A percentile compares a stretch with the other conserved stretches of the same genome.
Evolutionary conservation across 1,139 yeast genomes (phyloP).

Genomic region (Blastobotrys raffinosifermentans): DNA sequence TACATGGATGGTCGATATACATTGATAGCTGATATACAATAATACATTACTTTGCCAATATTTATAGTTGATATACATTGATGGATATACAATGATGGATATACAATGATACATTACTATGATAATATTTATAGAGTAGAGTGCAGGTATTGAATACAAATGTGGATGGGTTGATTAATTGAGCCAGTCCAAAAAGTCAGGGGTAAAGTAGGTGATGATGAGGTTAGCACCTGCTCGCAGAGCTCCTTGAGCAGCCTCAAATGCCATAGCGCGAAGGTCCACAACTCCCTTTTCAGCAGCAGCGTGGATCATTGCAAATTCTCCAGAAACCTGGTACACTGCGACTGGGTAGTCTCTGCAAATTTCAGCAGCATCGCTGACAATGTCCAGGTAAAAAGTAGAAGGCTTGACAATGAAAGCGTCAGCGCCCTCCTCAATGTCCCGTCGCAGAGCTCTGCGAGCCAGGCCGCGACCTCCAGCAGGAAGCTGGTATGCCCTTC

Average conservation of each 20-base stretch:
- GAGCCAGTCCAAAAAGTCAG: conserved; percentile 93
- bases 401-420: conserved; percentile 97
- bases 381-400: conserved; percentile 86
- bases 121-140: too few species aligned
- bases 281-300: conserved; percentile 95
- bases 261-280: conserved; percentile 83
- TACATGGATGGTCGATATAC: too few species aligned
- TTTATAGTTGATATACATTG: too few species aligned
- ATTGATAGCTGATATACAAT: too few species aligned
- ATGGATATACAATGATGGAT: too few species aligned
- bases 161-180: too few species aligned
- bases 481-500: conserved; percentile 91
- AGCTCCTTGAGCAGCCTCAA: conserved; percentile 86
- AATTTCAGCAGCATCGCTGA: conserved; percentile 78
- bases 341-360: conserved; percentile 85
- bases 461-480: conserved; percentile 92
- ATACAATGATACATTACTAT: too few species aligned
- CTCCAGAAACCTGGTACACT: conserved; percentile 96
- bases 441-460: conserved; percentile 81
- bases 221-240: conserved; percentile 94
- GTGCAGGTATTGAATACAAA: too few species aligned
- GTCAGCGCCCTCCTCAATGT: conserved; percentile 89
- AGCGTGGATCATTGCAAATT: conserved; percentile 96
- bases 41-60: too few species aligned
- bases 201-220: conserved; percentile 88